Percentiles rank a stretch among this genome's conserved stretches.
These are phyloP conservation scores for Aspergillus bertholletiae DNA, from an alignment of 495 filamentous ascomycete genomes.

Conservation along the genomic window DNA sequence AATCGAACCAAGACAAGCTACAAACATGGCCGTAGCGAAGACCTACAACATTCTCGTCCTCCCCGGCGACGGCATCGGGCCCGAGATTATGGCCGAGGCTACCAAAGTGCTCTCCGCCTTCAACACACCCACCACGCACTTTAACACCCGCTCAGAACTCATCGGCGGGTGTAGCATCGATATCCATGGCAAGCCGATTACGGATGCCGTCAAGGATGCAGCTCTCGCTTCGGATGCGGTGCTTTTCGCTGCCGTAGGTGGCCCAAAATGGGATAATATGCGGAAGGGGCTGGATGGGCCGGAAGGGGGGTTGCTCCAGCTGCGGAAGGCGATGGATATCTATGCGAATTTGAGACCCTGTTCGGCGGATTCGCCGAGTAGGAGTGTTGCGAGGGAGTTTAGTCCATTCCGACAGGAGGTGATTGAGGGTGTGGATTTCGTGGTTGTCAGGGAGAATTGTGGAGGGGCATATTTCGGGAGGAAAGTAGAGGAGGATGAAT, in stretches of 20 bases:
- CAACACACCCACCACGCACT: constrained; percentile 32
- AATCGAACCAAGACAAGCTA: too few relatives aligned
- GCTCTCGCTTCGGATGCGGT: constrained; percentile 42
- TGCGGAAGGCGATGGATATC: constrained; percentile 46
- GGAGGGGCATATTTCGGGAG: constrained; percentile 52
- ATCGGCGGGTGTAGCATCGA: constrained; percentile 49
- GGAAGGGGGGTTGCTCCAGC: constrained; percentile 42
- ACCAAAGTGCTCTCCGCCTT: constrained; percentile 48
- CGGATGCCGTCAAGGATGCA: constrained; percentile 40
- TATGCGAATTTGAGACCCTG: constrained; percentile 50
- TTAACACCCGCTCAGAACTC: constrained; percentile 42
- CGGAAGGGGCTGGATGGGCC: constrained; percentile 42
- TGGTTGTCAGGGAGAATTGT: constrained; percentile 49
- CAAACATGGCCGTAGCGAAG: too few relatives aligned
- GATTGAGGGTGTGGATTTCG: constrained; percentile 46
- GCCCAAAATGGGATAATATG: constrained; percentile 47
- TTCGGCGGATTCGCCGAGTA: constrained; percentile 37
- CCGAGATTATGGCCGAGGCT: constrained; percentile 52
- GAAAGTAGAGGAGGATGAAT: constrained; percentile 44
- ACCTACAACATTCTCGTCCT: constrained; percentile 49
- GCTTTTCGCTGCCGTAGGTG: constrained; percentile 48
- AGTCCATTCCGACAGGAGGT: constrained; percentile 45
- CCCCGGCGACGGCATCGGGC: constrained; percentile 53
- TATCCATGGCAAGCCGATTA: constrained; percentile 40
- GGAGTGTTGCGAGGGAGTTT: constrained; percentile 34